Base-by-base conservation (phyloP, 441 rosid species). In the Croton laevigatus region DNA sequence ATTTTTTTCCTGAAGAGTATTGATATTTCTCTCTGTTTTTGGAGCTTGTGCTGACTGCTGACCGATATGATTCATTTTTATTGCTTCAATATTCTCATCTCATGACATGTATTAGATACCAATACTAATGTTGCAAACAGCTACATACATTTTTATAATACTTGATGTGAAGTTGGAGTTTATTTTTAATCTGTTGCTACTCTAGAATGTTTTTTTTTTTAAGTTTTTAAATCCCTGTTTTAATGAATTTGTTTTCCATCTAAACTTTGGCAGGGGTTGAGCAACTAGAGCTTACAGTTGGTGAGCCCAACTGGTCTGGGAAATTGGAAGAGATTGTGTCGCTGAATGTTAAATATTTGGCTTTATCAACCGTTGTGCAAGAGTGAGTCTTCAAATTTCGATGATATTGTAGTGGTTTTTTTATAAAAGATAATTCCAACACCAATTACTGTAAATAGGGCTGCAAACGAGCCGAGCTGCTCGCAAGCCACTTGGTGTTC, bases 231-330 rank as follows among this genome's bases (percentile, higher is more conserved):
- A 11, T 70, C 38, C 34, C 72, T 73, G 59, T 70, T 74, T 73
- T 68, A 67, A 73, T 82, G 68, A 65, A 64, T 68, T 42, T 75
- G 3, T 73, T 78, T 48, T 13, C 59, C 51, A 36, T 69, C 59
- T 57, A 69, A 66, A 68, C 58, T 65, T 60, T 71, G 45, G 77
- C 81, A 91, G 99, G 81, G 55, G 63, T 82, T 73, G 96, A 90
- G 87, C 96, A 89, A 81, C 80, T 94, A 82, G 85, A 86, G 84
- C 81, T 92, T 81, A 84, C 81, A 0, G 84, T 83, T 68, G 67
- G 70, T 75, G 96, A 91, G 66, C 80, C 83, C 52, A 80, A 86
- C 67, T 95, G 99, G 98, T 80, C 83, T 11, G 82, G 80, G 80
- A 88, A 79, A 81, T 84, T 82, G 81, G 87, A 88, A 52, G 76